These are phyloP conservation scores for Quillaja saponaria DNA, from an alignment of 306 rosid genomes.

Conservation along the genomic window DNA sequence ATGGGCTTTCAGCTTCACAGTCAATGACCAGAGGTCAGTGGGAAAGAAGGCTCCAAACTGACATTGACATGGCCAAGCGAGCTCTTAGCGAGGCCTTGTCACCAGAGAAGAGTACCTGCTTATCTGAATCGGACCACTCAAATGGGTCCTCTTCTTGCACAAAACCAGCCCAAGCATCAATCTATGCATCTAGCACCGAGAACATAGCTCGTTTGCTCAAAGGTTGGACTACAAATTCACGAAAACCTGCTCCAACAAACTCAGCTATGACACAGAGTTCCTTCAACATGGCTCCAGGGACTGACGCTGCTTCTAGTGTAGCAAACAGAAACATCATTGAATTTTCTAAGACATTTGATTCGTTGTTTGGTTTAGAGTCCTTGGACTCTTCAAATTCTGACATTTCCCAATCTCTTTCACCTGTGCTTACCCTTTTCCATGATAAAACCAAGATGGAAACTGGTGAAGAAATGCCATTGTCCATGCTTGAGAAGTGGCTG, in stretches of 20 bases:
- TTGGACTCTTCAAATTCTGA: constrained; percentile 68
- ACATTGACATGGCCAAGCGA: constrained; percentile 73
- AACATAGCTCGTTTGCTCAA: constrained; percentile 51
- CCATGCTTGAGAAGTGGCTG: constrained; percentile 83
- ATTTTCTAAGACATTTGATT: constrained; percentile 43
- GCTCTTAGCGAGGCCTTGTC: constrained; percentile 81
- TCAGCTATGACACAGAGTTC: constrained; percentile 36
- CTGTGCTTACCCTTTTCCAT: constrained; percentile 51
- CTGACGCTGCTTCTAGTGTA: constrained; percentile 53
- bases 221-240: constrained; percentile 49
- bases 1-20: constrained; percentile 43
- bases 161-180: constrained; percentile 9
- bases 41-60: constrained; percentile 94
- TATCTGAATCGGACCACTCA: constrained; percentile 1
- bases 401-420: constrained; percentile 54
- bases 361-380: constrained; percentile 59
- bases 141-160: neutral
- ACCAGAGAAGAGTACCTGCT: constrained; percentile 41
- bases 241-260: constrained; percentile 28
- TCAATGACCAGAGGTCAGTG: constrained; percentile 80
- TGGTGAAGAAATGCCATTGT: constrained; percentile 43
- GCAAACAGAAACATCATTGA: constrained; percentile 30
- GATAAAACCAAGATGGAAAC: constrained; percentile 52
- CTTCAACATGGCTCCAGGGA: constrained; percentile 21
- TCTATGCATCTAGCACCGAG: constrained; percentile 58